phyloP scores from a whole-genome alignment of 257 asterid genomes.

The Penstemon eatonii region DNA sequence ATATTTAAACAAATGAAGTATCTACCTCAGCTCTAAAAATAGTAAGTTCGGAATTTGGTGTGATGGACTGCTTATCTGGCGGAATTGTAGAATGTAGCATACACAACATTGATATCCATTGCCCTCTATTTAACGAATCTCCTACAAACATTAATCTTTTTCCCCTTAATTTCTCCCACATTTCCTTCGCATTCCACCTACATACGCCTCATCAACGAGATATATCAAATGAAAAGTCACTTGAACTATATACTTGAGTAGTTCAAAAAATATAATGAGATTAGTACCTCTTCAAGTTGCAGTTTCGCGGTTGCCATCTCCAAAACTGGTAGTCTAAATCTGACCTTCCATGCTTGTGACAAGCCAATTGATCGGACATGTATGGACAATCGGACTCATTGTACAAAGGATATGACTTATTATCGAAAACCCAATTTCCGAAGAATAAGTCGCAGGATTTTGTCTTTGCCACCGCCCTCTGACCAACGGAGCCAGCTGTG shows the following conservation, averaged over 20 bases:
- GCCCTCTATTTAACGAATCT: slow-evolving; percentile 90
- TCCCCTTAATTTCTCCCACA: slow-evolving; percentile 95
- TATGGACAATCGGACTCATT: slow-evolving; percentile 51
- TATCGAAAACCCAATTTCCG: slow-evolving; percentile 57
- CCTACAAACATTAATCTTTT: slow-evolving; percentile 95
- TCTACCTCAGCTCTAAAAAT: slow-evolving; percentile 85
- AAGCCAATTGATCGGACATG: slow-evolving; percentile 65
- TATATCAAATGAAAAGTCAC: background rate
- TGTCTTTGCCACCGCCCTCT: slow-evolving; percentile 34
- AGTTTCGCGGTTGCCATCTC: slow-evolving; percentile 56
- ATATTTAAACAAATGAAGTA: background rate
- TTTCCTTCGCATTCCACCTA: slow-evolving; percentile 80
- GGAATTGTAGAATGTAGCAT: slow-evolving; percentile 72
- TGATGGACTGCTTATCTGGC: slow-evolving; percentile 57
- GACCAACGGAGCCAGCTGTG: slow-evolving; percentile 31
- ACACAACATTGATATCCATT: slow-evolving; percentile 95
- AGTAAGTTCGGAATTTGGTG: slow-evolving; percentile 86
- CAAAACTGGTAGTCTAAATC: slow-evolving; percentile 49
- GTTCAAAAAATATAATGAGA: background rate
- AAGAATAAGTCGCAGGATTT: slow-evolving; percentile 46
- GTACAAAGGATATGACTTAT: slow-evolving; percentile 42
- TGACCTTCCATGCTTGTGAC: slow-evolving; percentile 56
- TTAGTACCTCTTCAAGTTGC: slow-evolving; percentile 51
- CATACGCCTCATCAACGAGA: slow-evolving; percentile 21
- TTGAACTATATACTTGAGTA: background rate